Evolutionary conservation across 106 monocot genomes (phyloP).

Genomic region (Dendrobium nobile): DNA sequence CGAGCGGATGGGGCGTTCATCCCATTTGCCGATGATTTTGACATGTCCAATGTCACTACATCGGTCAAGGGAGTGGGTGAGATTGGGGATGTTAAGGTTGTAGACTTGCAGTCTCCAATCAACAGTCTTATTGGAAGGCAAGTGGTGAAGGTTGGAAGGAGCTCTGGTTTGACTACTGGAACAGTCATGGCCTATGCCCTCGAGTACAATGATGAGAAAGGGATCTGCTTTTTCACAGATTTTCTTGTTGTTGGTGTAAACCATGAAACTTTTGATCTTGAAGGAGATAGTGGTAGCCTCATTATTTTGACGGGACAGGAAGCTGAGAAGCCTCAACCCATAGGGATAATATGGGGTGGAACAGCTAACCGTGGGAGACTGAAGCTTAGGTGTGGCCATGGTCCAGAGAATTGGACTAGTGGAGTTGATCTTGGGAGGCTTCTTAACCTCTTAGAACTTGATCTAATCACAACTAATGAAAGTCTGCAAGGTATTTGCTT

Average conservation of each 20-base stretch:
- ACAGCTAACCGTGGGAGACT: slow-evolving; percentile 82
- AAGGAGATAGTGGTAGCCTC: slow-evolving; percentile 93
- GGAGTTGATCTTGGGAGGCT: slow-evolving; percentile 91
- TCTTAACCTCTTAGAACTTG: slow-evolving; percentile 85
- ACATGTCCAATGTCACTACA: slow-evolving; percentile 63
- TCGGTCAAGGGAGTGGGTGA: slow-evolving; percentile 76
- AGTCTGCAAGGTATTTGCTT: slow-evolving; percentile 59
- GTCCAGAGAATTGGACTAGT: slow-evolving; percentile 93
- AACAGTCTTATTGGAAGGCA: slow-evolving; percentile 72
- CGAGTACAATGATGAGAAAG: slow-evolving; percentile 90
- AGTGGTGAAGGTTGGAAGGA: slow-evolving; percentile 87
- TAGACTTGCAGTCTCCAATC: slow-evolving; percentile 79
- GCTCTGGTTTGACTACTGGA: slow-evolving; percentile 80
- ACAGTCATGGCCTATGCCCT: slow-evolving; percentile 86
- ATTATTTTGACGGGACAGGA: slow-evolving; percentile 60
- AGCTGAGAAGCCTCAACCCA: slow-evolving; percentile 59
- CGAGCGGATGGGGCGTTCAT: slow-evolving; percentile 96
- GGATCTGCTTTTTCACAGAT: slow-evolving; percentile 89
- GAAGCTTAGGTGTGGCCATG: slow-evolving; percentile 67
- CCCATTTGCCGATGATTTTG: slow-evolving; percentile 79
- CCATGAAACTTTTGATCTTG: slow-evolving; percentile 88
- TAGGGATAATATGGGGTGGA: slow-evolving; percentile 93
- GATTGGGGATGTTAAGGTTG: slow-evolving; percentile 67
- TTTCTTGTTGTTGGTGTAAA: slow-evolving; percentile 88
- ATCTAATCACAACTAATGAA: slow-evolving; percentile 72